phyloP scores from a whole-genome alignment of 2,329 filamentous ascomycete species.

The Botryotinia convoluta region DNA sequence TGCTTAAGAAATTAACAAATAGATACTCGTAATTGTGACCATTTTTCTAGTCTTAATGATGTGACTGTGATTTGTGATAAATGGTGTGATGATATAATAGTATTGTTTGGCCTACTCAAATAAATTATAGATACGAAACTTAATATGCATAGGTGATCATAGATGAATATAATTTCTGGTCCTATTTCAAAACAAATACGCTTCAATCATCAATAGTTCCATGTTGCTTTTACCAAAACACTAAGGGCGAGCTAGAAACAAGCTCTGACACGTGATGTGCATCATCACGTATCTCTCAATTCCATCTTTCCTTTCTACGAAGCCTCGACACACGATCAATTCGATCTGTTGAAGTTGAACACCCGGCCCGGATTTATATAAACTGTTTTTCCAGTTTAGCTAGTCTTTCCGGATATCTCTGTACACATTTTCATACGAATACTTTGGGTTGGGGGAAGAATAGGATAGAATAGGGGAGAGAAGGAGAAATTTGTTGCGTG shows the following conservation, averaged over 20 bases:
- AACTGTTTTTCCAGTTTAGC: no score
- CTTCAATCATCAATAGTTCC: neutral
- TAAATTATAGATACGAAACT: neutral
- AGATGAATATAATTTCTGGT: neutral
- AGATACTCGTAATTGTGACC: conserved; percentile 36
- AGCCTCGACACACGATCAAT: neutral
- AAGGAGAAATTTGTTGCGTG: no score
- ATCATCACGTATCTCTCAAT: neutral
- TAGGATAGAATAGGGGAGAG: no score
- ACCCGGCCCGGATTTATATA: neutral
- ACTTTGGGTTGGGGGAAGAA: no score
- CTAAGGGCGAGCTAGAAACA: neutral
- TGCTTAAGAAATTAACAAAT: conserved; percentile 33
- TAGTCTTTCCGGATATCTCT: no score
- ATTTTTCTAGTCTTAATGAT: conserved; percentile 1
- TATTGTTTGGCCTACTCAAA: neutral
- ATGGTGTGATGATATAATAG: neutral
- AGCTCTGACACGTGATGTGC: neutral
- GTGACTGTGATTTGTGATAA: neutral
- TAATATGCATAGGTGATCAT: neutral
- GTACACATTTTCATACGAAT: no score
- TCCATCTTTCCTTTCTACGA: neutral
- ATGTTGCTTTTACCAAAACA: no score
- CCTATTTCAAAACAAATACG: neutral
- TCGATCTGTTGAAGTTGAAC: neutral